Evolutionary conservation across 495 filamentous ascomycete species (phyloP).

Genomic region (Neurospora sp.): DNA sequence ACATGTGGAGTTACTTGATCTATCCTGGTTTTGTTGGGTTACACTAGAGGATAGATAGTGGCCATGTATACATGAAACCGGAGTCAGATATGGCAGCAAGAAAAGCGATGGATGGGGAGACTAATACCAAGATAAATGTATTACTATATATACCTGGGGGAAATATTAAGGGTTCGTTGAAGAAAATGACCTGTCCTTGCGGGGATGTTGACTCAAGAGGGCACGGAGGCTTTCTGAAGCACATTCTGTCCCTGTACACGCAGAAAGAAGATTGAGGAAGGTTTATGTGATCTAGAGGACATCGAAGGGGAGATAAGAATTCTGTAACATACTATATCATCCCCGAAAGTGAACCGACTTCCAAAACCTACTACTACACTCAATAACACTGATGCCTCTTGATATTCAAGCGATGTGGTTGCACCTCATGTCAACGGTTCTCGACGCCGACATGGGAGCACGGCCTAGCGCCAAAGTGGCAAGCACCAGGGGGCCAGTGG

Average conservation of each 20-base stretch:
- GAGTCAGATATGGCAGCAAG: not conserved
- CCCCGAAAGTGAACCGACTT: not conserved
- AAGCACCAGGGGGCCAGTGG: not conserved
- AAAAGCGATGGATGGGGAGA: not conserved
- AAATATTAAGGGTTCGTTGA: not conserved
- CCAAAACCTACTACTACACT: not conserved
- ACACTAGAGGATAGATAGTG: not conserved
- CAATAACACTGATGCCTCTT: not conserved
- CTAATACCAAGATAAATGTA: not conserved
- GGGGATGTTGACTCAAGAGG: not conserved
- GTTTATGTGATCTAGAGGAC: not conserved
- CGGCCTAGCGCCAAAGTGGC: not conserved
- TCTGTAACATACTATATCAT: not conserved
- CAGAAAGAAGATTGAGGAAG: not conserved
- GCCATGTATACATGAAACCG: not conserved
- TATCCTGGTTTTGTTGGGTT: not conserved
- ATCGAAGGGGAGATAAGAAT: not conserved
- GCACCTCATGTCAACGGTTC: not conserved
- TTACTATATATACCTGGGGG: not conserved
- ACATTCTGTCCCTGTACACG: not conserved
- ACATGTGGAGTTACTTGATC: not conserved
- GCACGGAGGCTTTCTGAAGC: not conserved
- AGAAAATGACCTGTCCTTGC: not conserved
- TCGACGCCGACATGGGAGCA: not conserved
- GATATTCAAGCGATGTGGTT: not conserved